Percentiles rank a stretch among this genome's conserved stretches.
These are phyloP conservation scores for Metschnikowia koreensis DNA, from an alignment of 805 yeast species.

Conservation along the genomic window DNA sequence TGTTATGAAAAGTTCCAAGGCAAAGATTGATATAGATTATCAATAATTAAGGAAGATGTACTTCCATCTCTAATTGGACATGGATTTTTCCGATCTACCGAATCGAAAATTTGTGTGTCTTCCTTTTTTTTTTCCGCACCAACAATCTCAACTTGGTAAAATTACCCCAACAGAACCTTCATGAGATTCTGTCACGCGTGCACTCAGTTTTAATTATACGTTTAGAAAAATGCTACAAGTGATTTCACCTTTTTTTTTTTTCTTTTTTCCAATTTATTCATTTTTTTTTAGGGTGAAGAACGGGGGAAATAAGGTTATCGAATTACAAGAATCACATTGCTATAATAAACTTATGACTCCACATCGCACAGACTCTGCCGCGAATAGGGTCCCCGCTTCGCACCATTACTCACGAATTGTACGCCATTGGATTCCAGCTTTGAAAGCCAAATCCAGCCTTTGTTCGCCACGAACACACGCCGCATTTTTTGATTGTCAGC, in stretches of 20 bases:
- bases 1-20: not conserved
- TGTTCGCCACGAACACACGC: constrained; percentile 11
- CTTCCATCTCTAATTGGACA: too few species aligned
- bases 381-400: not conserved
- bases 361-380: not conserved
- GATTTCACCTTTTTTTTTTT: too few species aligned
- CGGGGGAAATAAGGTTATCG: too few species aligned
- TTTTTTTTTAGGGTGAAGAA: too few species aligned
- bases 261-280: too few species aligned
- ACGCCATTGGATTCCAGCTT: constrained; percentile 4
- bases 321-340: too few species aligned
- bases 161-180: not conserved
- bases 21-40: too few species aligned
- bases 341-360: not conserved
- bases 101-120: too few species aligned
- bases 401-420: not conserved
- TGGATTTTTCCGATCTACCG: too few species aligned
- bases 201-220: not conserved
- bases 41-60: too few species aligned
- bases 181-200: not conserved
- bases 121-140: not conserved
- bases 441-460: constrained; percentile 16
- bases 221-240: too few species aligned
- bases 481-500: constrained; percentile 2
- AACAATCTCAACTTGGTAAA: not conserved